Conservation (phyloP, 805 yeast genomes). For the Vanderwaltozyma tropicalis region DNA sequence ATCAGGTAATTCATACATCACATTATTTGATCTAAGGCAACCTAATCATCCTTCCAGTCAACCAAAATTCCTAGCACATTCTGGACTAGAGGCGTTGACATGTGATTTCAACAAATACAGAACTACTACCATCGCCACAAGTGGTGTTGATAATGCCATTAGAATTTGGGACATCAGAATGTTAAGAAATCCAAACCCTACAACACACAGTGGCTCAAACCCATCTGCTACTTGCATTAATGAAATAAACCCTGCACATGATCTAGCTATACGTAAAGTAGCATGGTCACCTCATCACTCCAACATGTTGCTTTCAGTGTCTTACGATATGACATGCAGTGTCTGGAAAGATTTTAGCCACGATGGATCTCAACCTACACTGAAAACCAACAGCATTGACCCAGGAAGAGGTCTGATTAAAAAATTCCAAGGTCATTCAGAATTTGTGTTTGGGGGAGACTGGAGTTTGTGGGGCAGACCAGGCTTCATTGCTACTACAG, state of each 20-base stretch:
- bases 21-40: constrained; percentile 73
- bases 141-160: constrained; percentile 82
- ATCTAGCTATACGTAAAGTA: constrained; percentile 73
- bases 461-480: constrained; percentile 96
- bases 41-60: constrained; percentile 40
- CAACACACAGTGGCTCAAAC: constrained; percentile 25
- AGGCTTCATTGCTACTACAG: constrained; percentile 90
- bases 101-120: constrained; percentile 90
- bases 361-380: constrained; percentile 39
- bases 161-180: constrained; percentile 84
- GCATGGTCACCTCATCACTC: constrained; percentile 85
- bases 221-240: constrained; percentile 41
- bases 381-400: constrained; percentile 35
- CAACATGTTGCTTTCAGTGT: constrained; percentile 57
- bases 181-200: constrained; percentile 15
- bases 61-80: constrained; percentile 57
- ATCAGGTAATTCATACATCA: constrained; percentile 64
- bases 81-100: constrained; percentile 68
- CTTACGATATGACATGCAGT: constrained; percentile 88
- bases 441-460: constrained; percentile 88
- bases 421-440: constrained; percentile 61
- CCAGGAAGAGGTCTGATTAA: constrained; percentile 43
- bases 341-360: constrained; percentile 74
- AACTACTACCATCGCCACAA: constrained; percentile 68
- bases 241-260: constrained; percentile 69